Conservation (phyloP, 2,329 filamentous ascomycete genomes). For the Geosmithia flava region DNA sequence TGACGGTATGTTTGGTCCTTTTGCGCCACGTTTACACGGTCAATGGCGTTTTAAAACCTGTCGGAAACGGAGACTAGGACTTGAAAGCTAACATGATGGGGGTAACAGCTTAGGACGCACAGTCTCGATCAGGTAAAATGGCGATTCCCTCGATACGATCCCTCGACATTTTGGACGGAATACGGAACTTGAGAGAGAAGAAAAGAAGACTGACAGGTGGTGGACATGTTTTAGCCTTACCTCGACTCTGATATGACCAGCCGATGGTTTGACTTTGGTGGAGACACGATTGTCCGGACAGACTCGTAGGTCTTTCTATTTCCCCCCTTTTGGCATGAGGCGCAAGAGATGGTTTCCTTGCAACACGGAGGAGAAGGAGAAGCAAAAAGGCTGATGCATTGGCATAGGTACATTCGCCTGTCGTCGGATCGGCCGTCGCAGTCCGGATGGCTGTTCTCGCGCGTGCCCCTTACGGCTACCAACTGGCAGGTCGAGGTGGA, state of each 20-base stretch:
- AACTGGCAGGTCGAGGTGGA: conserved; percentile 99
- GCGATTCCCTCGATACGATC: conserved; percentile 3
- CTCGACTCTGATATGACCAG: conserved; percentile 97
- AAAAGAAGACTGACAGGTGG: conserved; percentile 6
- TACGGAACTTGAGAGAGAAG: background rate
- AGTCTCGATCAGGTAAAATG: conserved; percentile 64
- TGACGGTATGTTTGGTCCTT: conserved; percentile 25
- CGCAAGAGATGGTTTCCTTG: too few relatives aligned
- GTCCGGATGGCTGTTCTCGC: conserved; percentile 85
- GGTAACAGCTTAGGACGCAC: conserved; percentile 67
- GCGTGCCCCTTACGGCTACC: conserved; percentile 87
- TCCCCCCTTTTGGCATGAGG: too few relatives aligned
- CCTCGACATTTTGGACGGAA: too few relatives aligned
- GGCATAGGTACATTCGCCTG: conserved; percentile 81
- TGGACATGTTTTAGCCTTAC: conserved; percentile 56
- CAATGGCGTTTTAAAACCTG: background rate
- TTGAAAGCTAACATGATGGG: conserved; percentile 7
- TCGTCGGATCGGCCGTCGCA: conserved; percentile 85
- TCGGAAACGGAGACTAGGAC: background rate
- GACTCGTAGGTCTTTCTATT: conserved; percentile 41
- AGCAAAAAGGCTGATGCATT: background rate
- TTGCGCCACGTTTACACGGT: too few relatives aligned
- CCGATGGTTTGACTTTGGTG: conserved; percentile 98
- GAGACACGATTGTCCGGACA: conserved; percentile 73
- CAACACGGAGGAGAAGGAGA: background rate